These are phyloP conservation scores for Alternaria sp. DNA, from an alignment of 2,329 filamentous ascomycete species.

Conservation along the genomic window DNA sequence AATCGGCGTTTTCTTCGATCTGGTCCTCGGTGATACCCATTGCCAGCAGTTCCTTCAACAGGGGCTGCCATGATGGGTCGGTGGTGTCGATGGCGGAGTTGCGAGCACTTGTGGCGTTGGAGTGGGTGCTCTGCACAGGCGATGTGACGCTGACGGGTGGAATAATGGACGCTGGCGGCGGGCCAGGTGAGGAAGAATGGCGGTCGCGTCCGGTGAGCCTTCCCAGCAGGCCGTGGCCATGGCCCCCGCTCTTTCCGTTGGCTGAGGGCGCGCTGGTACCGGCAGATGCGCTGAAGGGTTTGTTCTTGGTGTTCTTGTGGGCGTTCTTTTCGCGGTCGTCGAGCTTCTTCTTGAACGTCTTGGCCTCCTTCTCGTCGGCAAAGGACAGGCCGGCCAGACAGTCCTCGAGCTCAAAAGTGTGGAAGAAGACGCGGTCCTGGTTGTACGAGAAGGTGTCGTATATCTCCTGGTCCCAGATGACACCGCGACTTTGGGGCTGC, in stretches of 20 bases:
- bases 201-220: conserved; percentile 58
- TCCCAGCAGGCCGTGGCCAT: conserved; percentile 57
- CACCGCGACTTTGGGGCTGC: conserved; percentile 38
- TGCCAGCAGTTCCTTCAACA: conserved; percentile 65
- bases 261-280: conserved; percentile 28
- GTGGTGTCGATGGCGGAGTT: conserved; percentile 63
- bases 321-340: conserved; percentile 95
- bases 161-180: conserved; percentile 57
- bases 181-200: conserved; percentile 51
- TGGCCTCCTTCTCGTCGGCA: conserved; percentile 95
- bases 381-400: conserved; percentile 91
- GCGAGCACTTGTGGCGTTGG: conserved; percentile 41
- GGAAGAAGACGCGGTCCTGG: conserved; percentile 96
- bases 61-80: conserved; percentile 66
- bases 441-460: conserved; percentile 96
- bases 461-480: conserved; percentile 73
- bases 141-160: conserved; percentile 51
- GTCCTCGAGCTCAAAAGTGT: conserved; percentile 94
- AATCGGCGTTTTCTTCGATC: conserved; percentile 70
- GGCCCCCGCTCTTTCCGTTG: conserved; percentile 39
- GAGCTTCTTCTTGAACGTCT: conserved; percentile 97
- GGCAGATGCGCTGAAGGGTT: conserved; percentile 66
- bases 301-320: conserved; percentile 81
- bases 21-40: conserved; percentile 74
- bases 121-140: conserved; percentile 44